Conservation (phyloP, 2,329 filamentous ascomycete species). For the Endocalyx cinctus region DNA sequence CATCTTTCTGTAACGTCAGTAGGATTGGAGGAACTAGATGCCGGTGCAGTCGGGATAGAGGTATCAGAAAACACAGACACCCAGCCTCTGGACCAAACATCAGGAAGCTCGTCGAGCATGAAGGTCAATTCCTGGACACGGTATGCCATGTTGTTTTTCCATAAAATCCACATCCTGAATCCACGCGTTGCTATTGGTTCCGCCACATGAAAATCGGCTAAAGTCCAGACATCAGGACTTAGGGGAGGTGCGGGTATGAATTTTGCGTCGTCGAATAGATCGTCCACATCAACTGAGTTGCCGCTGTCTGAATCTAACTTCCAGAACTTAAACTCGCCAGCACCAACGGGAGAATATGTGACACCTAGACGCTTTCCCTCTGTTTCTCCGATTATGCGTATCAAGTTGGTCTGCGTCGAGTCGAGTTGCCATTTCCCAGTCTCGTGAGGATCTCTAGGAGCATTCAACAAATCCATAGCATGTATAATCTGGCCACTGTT, state of each 20-base stretch:
- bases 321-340: conserved; percentile 95
- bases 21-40: conserved; percentile 58
- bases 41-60: conserved; percentile 47
- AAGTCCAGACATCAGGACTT: conserved; percentile 71
- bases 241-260: conserved; percentile 67
- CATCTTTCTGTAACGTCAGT: conserved; percentile 77
- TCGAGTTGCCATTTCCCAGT: conserved; percentile 71
- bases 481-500: conserved; percentile 72
- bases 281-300: conserved; percentile 61
- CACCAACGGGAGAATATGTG: conserved; percentile 83
- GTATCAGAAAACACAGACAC: conserved; percentile 61
- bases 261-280: conserved; percentile 60
- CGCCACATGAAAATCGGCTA: conserved; percentile 70
- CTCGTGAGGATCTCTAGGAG: conserved; percentile 62
- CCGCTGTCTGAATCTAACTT: conserved; percentile 61
- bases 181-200: conserved; percentile 48
- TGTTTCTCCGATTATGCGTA: conserved; percentile 62
- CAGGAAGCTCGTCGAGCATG: conserved; percentile 56
- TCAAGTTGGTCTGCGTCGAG: conserved; percentile 70
- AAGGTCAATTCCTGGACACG: conserved; percentile 71
- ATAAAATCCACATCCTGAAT: conserved; percentile 64
- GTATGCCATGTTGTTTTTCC: conserved; percentile 81
- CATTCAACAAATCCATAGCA: conserved; percentile 72
- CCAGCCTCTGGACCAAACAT: conserved; percentile 67
- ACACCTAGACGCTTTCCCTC: conserved; percentile 57